Base-by-base conservation (phyloP, 2,329 filamentous ascomycete species). In the Aspergillus versicolor region DNA sequence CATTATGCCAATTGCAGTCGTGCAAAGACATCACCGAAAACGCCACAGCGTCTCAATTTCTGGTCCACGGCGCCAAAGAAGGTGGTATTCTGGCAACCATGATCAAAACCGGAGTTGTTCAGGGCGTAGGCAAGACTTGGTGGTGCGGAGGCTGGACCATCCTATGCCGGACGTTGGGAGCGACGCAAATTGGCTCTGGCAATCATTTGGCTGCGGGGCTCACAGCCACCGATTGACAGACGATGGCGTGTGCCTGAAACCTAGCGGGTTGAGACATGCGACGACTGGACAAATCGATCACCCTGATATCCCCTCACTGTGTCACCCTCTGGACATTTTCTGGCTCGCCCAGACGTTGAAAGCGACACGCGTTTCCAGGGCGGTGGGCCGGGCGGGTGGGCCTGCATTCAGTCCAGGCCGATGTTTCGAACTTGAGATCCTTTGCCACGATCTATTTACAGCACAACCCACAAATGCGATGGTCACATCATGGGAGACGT, bases 351-450 rank as follows among this genome's bases (percentile, higher is more conserved):
- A 43, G 38, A 50, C 32, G n/a, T 51, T 34, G 40, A 32, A 41
- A 15, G 30, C 45, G 69, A 72, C 70, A 71, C 70, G 70, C 69
- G 68, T 72, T 71, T 34, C 38, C 22, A 43, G 12, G 27, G 3
- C n/a, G 55, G 69, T 71, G 70, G 70, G 61, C 50, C 57, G 41
- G 21, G 37, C 32, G 52, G 41, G 57, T 52, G 59, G 54, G 52
- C 54, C 51, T 54, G 32, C 45, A 21, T 40, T 34, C 47, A 51
- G n/a, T 49, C 34, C 37, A 47, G 37, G 43, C 42, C 22, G 41
- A 22, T 41, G 38, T 30, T 30, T 30, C 13, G 7, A 8, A 21
- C 17, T 48, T 38, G 15, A 3, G 24, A 19, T 17, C 24, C 47
- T 46, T 59, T 59, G 53, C 59, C 57, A 59, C 57, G 5, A 41